Evolutionary conservation across 345 rosid genomes (phyloP), one percentile per base, ranked within the genome.

Genomic region (Conringia planisiliqua): DNA sequence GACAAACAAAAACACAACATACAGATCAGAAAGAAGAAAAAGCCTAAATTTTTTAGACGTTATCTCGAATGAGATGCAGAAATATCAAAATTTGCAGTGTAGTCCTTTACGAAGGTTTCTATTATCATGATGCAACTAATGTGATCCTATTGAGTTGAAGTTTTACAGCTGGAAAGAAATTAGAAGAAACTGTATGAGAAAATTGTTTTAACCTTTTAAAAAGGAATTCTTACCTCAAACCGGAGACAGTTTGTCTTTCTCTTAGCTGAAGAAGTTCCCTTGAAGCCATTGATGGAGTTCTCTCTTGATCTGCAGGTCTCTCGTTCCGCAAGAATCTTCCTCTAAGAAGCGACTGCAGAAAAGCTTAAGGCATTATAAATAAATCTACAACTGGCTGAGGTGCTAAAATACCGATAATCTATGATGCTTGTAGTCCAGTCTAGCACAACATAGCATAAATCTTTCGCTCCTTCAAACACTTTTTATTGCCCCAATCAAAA

Each of bases 301-400:
- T 88, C 81, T 88, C 97, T 32, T 78, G 90, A 80, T 86, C 92
- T 50, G 74, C 89, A 38, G 92, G 82, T 78, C 88, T 87, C 85
- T 95, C 99, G 74, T 83, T 88, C 65, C 98, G 82, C 82, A 95
- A 84, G 79, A 92, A 95, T 85, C 99, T 88, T 78, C 99, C 98
- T 78, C 99, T 84, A 59, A 95, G 89, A 79, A 95, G 82, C 26
- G 98, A 89, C 99, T 92, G 86, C 44, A 85, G 79, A 68, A 74
- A 55, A 68, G 26, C 39, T 51, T 57, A 74, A 54, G 9, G 74
- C 46, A 71, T 58, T 62, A 79, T 40, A 42, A 66, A 40, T 74
- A 59, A 62, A 66, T 68, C 36, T 13, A 33, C 75, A 44, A 38
- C 20, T 11, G 6, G 36, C 61, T 24, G 38, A 36, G 24, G 35